Percentiles rank a stretch among this genome's conserved stretches.
These are phyloP conservation scores for Dryas octopetala DNA, from an alignment of 306 rosid genomes.

Conservation along the genomic window DNA sequence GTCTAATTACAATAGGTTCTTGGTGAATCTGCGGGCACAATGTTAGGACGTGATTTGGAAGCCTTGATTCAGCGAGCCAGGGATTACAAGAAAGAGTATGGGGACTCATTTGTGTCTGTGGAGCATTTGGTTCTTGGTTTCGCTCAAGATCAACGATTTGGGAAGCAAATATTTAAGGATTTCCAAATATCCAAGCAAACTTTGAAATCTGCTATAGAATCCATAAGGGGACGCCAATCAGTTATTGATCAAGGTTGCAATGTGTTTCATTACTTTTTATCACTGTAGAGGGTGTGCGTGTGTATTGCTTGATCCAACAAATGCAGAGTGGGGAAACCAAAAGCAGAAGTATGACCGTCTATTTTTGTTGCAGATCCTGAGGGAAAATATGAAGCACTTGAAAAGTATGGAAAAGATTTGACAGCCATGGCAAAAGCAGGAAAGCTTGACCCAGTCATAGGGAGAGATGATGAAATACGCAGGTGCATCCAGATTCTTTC, in stretches of 20 bases:
- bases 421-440: conserved; percentile 94
- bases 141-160: conserved; percentile 75
- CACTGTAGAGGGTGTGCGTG: background rate
- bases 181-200: conserved; percentile 69
- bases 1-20: conserved; percentile 53
- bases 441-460: conserved; percentile 97
- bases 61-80: conserved; percentile 88
- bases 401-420: conserved; percentile 95
- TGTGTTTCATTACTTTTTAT: conserved; percentile 14
- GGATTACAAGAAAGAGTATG: conserved; percentile 83
- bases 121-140: conserved; percentile 97
- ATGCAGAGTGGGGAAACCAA: background rate
- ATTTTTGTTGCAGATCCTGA: conserved; percentile 74
- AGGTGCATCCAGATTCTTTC: conserved; percentile 99
- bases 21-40: conserved; percentile 79
- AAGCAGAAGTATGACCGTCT: background rate
- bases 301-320: background rate
- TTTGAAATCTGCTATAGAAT: conserved; percentile 76
- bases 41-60: conserved; percentile 98
- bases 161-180: conserved; percentile 76
- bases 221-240: conserved; percentile 90
- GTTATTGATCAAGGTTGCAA: conserved; percentile 90
- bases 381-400: conserved; percentile 94
- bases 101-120: conserved; percentile 93
- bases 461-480: conserved; percentile 98